Percentiles rank a stretch among this genome's conserved stretches.
Conservation (phyloP, 352 stramenopile genomes). For the Thraustotheca clavata region DNA sequence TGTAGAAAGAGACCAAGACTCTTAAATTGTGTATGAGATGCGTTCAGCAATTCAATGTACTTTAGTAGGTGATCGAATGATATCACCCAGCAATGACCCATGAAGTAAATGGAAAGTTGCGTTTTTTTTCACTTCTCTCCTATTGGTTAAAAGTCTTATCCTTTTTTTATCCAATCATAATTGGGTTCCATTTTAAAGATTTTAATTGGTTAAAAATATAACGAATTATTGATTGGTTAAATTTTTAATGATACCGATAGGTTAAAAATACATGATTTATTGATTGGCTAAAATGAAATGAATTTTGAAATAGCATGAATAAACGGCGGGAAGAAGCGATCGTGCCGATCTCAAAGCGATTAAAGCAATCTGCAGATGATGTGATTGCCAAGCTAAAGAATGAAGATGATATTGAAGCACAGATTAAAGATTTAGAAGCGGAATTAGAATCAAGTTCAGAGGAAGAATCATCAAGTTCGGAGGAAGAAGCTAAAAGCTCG, state of each 20-base stretch:
- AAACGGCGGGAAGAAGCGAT: slow-evolving; percentile 24
- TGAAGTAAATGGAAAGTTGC: not conserved
- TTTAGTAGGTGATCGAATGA: not conserved
- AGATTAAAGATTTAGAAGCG: slow-evolving; percentile 59
- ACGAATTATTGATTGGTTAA: no score
- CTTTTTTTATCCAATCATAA: not conserved
- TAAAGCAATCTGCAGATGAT: slow-evolving; percentile 66
- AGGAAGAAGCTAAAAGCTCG: not conserved
- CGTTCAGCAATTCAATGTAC: not conserved
- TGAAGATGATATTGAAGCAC: slow-evolving; percentile 51
- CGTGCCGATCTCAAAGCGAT: slow-evolving; percentile 75
- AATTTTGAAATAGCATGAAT: slow-evolving; percentile 1
- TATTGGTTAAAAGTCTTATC: not conserved
- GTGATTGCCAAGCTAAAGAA: slow-evolving; percentile 25
- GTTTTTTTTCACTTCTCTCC: not conserved
- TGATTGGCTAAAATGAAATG: slow-evolving; percentile 11
- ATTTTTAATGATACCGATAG: no score
- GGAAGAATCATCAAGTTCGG: slow-evolving; percentile 20
- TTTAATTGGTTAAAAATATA: no score
- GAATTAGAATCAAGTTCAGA: slow-evolving; percentile 40
- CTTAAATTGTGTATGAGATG: not conserved
- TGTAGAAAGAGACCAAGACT: no score
- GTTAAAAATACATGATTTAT: no score
- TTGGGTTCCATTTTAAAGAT: no score
- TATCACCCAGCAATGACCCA: not conserved